Evolutionary conservation across 2,329 filamentous ascomycete species (phyloP).

Genomic region (Colletotrichum eremochloae): DNA sequence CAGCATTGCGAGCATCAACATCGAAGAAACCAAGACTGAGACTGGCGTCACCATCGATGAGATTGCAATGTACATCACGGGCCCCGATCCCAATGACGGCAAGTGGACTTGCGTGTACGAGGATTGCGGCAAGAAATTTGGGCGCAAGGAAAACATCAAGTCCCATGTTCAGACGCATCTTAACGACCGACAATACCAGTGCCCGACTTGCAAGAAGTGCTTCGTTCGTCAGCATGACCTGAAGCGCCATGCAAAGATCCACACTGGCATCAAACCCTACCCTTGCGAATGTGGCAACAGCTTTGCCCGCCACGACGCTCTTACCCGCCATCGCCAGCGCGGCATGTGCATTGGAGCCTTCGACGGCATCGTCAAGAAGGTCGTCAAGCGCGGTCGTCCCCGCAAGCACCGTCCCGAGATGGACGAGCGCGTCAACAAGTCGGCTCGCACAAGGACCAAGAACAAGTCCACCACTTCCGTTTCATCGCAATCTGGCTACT

Average conservation of each 20-base stretch:
- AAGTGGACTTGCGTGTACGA: conserved; percentile 85
- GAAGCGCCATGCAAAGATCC: conserved; percentile 97
- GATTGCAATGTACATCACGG: conserved; percentile 80
- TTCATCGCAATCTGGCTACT: conserved; percentile 68
- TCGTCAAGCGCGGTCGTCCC: conserved; percentile 73
- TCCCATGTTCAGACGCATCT: conserved; percentile 98
- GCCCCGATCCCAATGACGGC: conserved; percentile 78
- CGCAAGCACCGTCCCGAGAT: conserved; percentile 72
- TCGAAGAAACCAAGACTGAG: conserved; percentile 76
- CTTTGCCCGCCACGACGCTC: conserved; percentile 94
- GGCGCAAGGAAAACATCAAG: conserved; percentile 98
- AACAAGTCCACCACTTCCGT: conserved; percentile 64
- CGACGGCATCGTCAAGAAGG: conserved; percentile 77
- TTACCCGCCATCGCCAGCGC: conserved; percentile 93
- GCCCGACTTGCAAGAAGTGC: conserved; percentile 92
- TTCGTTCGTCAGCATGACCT: conserved; percentile 98
- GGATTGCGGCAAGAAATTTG: conserved; percentile 89
- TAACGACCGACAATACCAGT: conserved; percentile 94
- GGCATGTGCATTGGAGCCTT: conserved; percentile 98
- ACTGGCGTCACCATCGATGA: conserved; percentile 92
- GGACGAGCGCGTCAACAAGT: conserved; percentile 69
- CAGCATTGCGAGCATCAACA: conserved; percentile 72
- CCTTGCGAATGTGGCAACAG: conserved; percentile 94
- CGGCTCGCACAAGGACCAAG: conserved; percentile 67
- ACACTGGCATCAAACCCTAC: conserved; percentile 95